A percentile compares a stretch with the other conserved stretches of the same genome.
Evolutionary conservation across 768 basidiomycete species (phyloP).

Genomic region (Termitomyces bulborhizus): DNA sequence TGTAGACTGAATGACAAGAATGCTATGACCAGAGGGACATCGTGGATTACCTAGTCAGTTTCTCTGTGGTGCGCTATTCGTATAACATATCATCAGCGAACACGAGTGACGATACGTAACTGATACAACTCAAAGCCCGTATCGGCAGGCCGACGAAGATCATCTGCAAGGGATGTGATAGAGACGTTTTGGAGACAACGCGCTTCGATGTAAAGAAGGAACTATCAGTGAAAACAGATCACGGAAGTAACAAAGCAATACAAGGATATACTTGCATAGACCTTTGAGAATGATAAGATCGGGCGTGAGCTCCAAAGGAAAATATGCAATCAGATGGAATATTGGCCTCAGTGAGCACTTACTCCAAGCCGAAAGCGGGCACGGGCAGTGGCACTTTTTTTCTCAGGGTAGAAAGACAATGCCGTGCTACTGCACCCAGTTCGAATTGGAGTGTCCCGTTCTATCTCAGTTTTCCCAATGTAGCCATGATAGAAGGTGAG

Average conservation of each 20-base stretch:
- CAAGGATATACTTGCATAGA: neutral
- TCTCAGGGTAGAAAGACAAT: neutral
- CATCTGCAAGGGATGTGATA: too few relatives aligned
- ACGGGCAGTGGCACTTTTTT: neutral
- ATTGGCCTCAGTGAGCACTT: neutral
- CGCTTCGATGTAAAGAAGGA: neutral
- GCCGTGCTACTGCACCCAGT: neutral
- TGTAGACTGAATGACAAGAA: neutral
- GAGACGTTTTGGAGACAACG: neutral
- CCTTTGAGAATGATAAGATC: too few relatives aligned
- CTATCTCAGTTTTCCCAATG: neutral
- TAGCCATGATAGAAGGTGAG: neutral
- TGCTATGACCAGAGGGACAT: too few relatives aligned
- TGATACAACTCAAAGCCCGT: too few relatives aligned
- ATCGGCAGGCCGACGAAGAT: too few relatives aligned
- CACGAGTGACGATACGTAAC: neutral
- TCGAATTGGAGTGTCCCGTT: neutral
- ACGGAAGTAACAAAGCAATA: neutral
- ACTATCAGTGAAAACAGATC: neutral
- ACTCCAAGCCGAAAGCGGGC: neutral
- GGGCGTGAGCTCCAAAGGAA: too few relatives aligned
- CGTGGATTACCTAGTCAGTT: neutral
- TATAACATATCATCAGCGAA: neutral
- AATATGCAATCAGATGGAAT: too few relatives aligned
- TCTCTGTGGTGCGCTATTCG: neutral